Percentiles rank a stretch among this genome's conserved stretches.
phyloP scores from a whole-genome alignment of 805 yeast genomes.

The Debaryomyces prosopidis region DNA sequence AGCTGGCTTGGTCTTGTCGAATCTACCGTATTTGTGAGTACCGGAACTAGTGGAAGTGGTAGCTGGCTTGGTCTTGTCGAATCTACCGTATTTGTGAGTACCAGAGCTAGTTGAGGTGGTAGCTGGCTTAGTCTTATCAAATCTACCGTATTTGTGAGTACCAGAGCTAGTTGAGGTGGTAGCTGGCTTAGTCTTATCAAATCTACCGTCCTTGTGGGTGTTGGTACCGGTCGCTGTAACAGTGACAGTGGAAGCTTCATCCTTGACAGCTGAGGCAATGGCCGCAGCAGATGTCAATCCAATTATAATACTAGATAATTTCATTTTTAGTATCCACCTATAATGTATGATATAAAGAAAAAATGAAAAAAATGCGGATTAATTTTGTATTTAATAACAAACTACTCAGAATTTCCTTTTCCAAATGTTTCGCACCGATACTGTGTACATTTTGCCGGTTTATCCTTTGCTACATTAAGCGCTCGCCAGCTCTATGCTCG shows the following conservation, averaged over 20 bases:
- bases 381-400: background rate
- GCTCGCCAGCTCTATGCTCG: background rate
- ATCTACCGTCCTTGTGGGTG: constrained; percentile 59
- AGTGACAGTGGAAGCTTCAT: constrained; percentile 22
- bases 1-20: constrained; percentile 44
- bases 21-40: constrained; percentile 59
- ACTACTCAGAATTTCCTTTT: background rate
- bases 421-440: background rate
- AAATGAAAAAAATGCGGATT: background rate
- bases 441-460: background rate
- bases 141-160: constrained; percentile 31
- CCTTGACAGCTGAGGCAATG: constrained; percentile 19
- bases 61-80: constrained; percentile 31
- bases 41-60: constrained; percentile 16
- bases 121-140: constrained; percentile 35
- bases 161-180: constrained; percentile 17
- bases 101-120: constrained; percentile 15
- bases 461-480: background rate
- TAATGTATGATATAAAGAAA: background rate
- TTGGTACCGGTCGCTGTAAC: constrained; percentile 35
- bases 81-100: constrained; percentile 31
- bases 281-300: constrained; percentile 40
- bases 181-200: constrained; percentile 46
- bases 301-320: constrained; percentile 41
- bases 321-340: constrained; percentile 32